Conservation (phyloP, 257 asterid genomes). For the Mentha longifolia region DNA sequence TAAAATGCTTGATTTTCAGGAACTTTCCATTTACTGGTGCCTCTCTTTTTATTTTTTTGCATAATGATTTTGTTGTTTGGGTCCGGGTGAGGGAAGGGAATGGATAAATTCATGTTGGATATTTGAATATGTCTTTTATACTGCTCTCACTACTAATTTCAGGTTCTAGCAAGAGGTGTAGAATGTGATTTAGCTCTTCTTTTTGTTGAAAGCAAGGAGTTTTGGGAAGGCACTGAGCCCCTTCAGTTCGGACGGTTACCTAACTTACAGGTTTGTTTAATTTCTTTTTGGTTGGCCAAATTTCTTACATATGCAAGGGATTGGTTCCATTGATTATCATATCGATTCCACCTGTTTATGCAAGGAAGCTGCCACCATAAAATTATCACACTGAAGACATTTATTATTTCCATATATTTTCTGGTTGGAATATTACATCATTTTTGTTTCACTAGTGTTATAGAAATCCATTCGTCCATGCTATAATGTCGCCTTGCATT, state of each 20-base stretch:
- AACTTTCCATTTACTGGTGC: not conserved
- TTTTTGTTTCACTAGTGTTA: not conserved
- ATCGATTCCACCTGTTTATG: not conserved
- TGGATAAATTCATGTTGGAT: conserved; percentile 13
- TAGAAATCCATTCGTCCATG: not conserved
- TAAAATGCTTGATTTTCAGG: not conserved
- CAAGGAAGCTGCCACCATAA: conserved; percentile 10
- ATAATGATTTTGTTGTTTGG: conserved; percentile 5
- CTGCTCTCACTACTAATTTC: conserved; percentile 36
- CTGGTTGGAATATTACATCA: conserved; percentile 7
- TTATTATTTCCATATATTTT: conserved; percentile 8
- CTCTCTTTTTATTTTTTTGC: not conserved
- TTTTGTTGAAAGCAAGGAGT: conserved; percentile 75
- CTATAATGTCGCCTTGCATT: not conserved
- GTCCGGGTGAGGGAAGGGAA: not conserved
- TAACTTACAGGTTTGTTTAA: conserved; percentile 65
- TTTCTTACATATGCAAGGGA: not conserved
- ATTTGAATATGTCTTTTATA: conserved; percentile 20
- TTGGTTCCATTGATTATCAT: conserved; percentile 10
- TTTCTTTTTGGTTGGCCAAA: conserved; percentile 3
- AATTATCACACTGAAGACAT: not conserved
- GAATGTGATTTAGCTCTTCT: conserved; percentile 94
- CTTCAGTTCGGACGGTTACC: conserved; percentile 79
- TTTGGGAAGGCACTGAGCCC: conserved; percentile 88
- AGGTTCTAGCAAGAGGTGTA: conserved; percentile 92